phyloP scores from a whole-genome alignment of 202 grass and related monocot species.

The Setaria viridis region DNA sequence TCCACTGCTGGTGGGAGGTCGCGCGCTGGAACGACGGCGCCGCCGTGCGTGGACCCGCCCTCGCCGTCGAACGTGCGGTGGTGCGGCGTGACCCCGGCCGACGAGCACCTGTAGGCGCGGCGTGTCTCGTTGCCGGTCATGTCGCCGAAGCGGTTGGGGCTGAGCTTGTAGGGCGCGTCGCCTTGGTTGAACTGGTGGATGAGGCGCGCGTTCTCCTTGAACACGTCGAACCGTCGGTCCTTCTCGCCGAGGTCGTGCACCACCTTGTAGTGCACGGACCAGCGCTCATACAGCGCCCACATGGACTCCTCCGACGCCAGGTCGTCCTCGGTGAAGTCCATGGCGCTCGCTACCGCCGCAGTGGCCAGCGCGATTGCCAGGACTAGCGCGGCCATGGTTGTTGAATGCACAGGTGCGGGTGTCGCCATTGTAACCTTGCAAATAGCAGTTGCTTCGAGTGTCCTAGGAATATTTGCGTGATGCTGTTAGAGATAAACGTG shows the following conservation, averaged over 20 bases:
- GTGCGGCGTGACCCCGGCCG: background rate
- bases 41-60: too few relatives aligned
- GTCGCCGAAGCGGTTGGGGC: constrained; percentile 57
- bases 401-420: background rate
- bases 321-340: constrained; percentile 47
- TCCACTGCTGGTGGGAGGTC: too few relatives aligned
- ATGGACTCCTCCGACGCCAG: constrained; percentile 50
- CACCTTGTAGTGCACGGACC: constrained; percentile 3
- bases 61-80: too few relatives aligned
- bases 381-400: background rate
- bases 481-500: too few relatives aligned
- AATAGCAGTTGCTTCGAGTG: background rate
- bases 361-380: background rate
- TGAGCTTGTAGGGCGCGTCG: constrained; percentile 31
- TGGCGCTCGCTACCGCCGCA: background rate
- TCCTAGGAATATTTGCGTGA: background rate
- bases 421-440: background rate
- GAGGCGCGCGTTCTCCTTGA: constrained; percentile 43
- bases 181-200: constrained; percentile 48
- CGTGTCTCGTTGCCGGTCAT: constrained; percentile 45
- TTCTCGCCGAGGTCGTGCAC: constrained; percentile 36
- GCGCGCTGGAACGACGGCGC: too few relatives aligned
- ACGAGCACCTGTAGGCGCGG: background rate
- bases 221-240: constrained; percentile 40
- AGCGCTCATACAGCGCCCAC: constrained; percentile 49